Evolutionary conservation across 106 monocot genomes (phyloP).

Genomic region (Allium fistulosum): DNA sequence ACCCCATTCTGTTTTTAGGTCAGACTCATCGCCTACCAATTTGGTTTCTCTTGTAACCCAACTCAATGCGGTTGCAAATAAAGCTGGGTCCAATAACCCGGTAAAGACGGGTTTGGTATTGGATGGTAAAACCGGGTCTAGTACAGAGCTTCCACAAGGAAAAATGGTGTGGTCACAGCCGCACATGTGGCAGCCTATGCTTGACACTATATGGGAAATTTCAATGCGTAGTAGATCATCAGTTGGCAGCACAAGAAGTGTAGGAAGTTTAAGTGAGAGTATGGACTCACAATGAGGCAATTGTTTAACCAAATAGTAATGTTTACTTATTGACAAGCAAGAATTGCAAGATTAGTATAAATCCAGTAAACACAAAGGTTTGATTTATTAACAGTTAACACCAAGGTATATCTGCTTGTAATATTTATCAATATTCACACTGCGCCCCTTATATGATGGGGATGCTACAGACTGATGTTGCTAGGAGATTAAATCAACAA

Average conservation of each 20-base stretch:
- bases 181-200: conserved; percentile 53
- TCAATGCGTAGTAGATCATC: conserved; percentile 34
- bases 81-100: conserved; percentile 8
- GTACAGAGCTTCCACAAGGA: neutral
- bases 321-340: no score
- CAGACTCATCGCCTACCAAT: conserved; percentile 49
- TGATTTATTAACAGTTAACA: no score
- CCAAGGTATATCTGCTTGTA: no score
- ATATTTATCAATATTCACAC: no score
- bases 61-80: conserved; percentile 40
- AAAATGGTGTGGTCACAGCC: neutral
- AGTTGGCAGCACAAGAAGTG: neutral
- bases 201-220: conserved; percentile 68
- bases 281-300: no score
- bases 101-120: neutral
- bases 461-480: no score
- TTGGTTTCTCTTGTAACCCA: conserved; percentile 35
- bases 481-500: no score
- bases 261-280: neutral
- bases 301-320: no score
- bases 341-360: no score
- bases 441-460: no score
- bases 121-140: conserved; percentile 1
- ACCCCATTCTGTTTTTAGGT: conserved; percentile 41
- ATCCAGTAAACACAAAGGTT: no score